Evolutionary conservation across 2,329 filamentous ascomycete genomes (phyloP), one percentile per base, ranked within the genome.

Genomic region (Beauveria varroae): DNA sequence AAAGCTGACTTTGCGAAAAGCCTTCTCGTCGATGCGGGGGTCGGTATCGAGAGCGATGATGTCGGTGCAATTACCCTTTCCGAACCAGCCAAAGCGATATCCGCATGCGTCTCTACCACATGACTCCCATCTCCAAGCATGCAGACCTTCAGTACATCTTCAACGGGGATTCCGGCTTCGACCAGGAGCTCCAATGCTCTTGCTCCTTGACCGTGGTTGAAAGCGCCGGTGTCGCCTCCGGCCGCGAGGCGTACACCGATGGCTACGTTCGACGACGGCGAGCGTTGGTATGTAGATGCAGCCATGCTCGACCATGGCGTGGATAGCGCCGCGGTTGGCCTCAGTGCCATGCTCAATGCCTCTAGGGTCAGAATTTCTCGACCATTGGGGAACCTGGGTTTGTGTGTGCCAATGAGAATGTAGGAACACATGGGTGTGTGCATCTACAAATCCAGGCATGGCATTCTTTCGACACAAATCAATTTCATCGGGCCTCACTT

Each of bases 391-490:
- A 64, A 51, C 3, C 64, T 66, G 62, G 34, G 9, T 67, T 50
- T 28, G 12, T n/a, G 69, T 63, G 66, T 69, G 78, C 68, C 69
- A 69, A 66, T 81, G 80, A 0, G 76, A 70, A 67, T 84, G 81
- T 8, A 83, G 71, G 64, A 84, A 83, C n/a, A 84, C 75, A 66
- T 84, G 81, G 0, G 81, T 82, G 64, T 84, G 81, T 0, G 80
- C 77, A 66, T 84, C 81, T 4, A 84, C 80, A 5, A 83, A 72
- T 10, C 81, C 81, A 0, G 81, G 81, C 56, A 83, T 72, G 5
- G 81, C 78, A 24, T 77, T 72, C 60, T 78, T 75, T 60, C 79
- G 78, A 10, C 82, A 77, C n/a, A 86, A 76, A 62, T 85, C 80
- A 64, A 86, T 78, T 46, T 81, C 76, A 18, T 69, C 72, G 5